Base-by-base conservation (phyloP, 371 early-diverging fungal species). In the Mucor saturninus region DNA sequence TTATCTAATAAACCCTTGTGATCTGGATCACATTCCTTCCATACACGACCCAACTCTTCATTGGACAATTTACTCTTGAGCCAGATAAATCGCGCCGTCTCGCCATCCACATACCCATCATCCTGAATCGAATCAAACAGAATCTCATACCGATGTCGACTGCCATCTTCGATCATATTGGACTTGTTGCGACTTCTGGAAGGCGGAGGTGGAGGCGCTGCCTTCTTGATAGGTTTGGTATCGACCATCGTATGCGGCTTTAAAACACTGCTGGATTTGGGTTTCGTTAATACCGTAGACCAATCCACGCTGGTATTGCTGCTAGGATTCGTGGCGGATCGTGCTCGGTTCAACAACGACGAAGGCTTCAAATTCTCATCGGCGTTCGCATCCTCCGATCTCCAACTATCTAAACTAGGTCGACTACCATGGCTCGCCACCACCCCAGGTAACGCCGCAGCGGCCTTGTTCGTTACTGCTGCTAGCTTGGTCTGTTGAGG, bases 1-100 rank as follows among this genome's bases (percentile, higher is more conserved):
- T 71, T 77, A 57, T 81, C 75, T 37, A 81, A 67, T 57, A 81
- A 56, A 21, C 81, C 81, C 15, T 60, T 65, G 8, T 66, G 56
- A 21, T 76, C 59, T 14, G 72, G 76, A 61, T 77, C 78, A 57
- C 78, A 77, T 39, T 81, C 73, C 30, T 61, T 64, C 81, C 81
- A 81, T 38, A 81, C 65, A 49, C 60, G 50, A 15, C 78, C 74
- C n/a, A 81, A 56, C 4, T 61, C 58, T 40, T 75, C 73, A 37
- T 71, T 69, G 2, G 71, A 49, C 7, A 81, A 30, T 42, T 56
- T 62, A 29, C 81, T 81, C 48, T 73, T 67, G 13, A 59, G 31
- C 81, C 81, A 81, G 3, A 81, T 65, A 15, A 64, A 29, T 30
- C 59, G 62, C 0, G 60, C 70, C 2, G 78, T 77, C 51, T 67